Conservation (phyloP, 1,284 basidiomycete genomes). For the Irpex rosettiformis region DNA sequence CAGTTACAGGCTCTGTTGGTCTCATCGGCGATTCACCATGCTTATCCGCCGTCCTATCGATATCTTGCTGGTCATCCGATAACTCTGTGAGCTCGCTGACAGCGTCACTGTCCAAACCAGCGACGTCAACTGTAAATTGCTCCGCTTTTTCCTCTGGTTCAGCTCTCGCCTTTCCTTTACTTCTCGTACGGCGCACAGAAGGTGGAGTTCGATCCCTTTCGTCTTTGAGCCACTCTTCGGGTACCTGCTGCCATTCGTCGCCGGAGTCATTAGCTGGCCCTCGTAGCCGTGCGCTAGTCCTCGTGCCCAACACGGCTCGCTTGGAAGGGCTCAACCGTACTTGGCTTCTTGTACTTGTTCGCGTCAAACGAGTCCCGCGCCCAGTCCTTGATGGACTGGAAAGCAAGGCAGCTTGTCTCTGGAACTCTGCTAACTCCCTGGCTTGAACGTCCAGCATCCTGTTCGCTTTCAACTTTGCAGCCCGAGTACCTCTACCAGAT, state of each 20-base stretch:
- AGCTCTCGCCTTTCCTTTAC: background rate
- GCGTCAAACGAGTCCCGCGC: background rate
- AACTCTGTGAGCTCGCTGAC: constrained; percentile 72
- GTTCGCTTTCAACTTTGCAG: constrained; percentile 69
- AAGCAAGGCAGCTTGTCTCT: constrained; percentile 40
- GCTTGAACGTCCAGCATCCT: constrained; percentile 64
- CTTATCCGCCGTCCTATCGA: constrained; percentile 10
- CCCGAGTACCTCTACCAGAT: constrained; percentile 43
- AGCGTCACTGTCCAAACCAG: constrained; percentile 25
- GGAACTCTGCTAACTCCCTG: constrained; percentile 60
- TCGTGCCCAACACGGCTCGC: constrained; percentile 48
- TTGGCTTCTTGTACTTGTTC: background rate
- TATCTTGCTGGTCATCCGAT: constrained; percentile 36
- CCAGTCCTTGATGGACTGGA: constrained; percentile 9
- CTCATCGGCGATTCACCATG: background rate
- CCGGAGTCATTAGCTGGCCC: constrained; percentile 34
- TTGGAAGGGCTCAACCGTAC: constrained; percentile 18
- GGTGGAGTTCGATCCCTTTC: constrained; percentile 5
- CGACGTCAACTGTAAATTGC: constrained; percentile 16
- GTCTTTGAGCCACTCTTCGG: constrained; percentile 66
- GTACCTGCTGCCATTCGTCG: constrained; percentile 75
- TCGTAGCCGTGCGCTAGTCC: constrained; percentile 63
- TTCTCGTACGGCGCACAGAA: constrained; percentile 10
- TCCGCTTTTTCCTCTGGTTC: constrained; percentile 6
- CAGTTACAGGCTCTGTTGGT: background rate